Evolutionary conservation across 306 rosid species (phyloP), one percentile per base, ranked within the genome.

Genomic region (Ochetophila trinervis): DNA sequence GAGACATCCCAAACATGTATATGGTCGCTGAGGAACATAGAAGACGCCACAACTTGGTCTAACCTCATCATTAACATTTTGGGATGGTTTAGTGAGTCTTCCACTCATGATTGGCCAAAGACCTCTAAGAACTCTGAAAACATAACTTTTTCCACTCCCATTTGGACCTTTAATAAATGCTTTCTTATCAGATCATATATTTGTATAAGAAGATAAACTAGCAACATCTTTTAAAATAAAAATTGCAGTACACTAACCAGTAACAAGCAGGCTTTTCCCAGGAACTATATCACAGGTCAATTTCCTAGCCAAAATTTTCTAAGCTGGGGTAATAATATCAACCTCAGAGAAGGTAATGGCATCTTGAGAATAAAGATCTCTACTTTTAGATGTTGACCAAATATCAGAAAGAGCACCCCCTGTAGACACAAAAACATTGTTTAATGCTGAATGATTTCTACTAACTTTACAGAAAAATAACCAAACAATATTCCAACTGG

Each of bases 71-170:
- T 76, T 76, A 66, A 71, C 62, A 57, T 81, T 75, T 63, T 84
- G 84, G 34, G 78, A 76, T 70, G 96, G 96, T 79, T 81, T 74
- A 63, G 79, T 68, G 63, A 93, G 85, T 75, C 71, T 81, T 63
- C 99, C 99, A 69, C 87, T 84, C 48, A 80, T 82, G 48, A 83
- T 63, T 20, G 99, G 99, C 99, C 99, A 93, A 71, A 93, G 94
- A 69, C 94, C 96, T 86, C 88, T 83, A 49, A 93, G 97, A 68
- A 87, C 97, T 86, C 99, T 84, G 87, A 93, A 93, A 67, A 93
- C 82, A 34, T 97, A 93, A 78, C 99, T 93, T 71, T 93, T 93
- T 57, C 99, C 99, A 79, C 99, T 93, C 70, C 99, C 99, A 54
- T 93, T 93, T 69, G 99, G 99, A 77, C 99, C 99, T 93, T 72